Evolutionary conservation across 257 asterid species (phyloP).

Genomic region (Solanum ossicruentum): DNA sequence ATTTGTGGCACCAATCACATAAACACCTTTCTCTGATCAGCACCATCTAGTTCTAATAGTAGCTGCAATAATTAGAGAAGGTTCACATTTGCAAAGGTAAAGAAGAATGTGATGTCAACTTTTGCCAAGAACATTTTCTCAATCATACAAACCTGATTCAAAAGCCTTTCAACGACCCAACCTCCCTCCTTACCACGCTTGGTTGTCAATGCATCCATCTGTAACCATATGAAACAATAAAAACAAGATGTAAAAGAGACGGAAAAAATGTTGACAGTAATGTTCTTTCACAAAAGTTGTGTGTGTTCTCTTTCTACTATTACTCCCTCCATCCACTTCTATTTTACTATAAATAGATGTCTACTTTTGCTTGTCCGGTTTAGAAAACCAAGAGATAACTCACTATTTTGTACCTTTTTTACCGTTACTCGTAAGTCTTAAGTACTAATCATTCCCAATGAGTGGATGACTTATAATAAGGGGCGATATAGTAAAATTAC

Average conservation of each 20-base stretch:
- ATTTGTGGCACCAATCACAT: conserved; percentile 87
- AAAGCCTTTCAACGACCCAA: conserved; percentile 61
- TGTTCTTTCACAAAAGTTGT: background rate
- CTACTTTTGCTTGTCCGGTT: background rate
- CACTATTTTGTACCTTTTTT: background rate
- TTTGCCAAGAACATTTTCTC: background rate
- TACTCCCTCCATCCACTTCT: background rate
- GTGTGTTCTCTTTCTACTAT: background rate
- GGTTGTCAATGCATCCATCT: conserved; percentile 81
- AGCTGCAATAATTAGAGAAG: conserved; percentile 37
- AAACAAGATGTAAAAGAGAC: background rate
- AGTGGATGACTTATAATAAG: background rate
- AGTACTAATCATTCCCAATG: background rate
- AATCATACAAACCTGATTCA: conserved; percentile 46
- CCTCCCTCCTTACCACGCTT: conserved; percentile 77
- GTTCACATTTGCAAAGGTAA: background rate
- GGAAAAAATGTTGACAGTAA: background rate
- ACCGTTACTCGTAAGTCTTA: background rate
- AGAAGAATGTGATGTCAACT: background rate
- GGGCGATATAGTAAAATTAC: background rate
- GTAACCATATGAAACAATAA: background rate
- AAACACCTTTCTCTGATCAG: conserved; percentile 59
- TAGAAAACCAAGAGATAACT: background rate
- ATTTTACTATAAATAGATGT: background rate
- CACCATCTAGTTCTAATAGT: conserved; percentile 77